phyloP scores from a whole-genome alignment of 176 grass and related monocot species.

The Alloteropsis semialata region DNA sequence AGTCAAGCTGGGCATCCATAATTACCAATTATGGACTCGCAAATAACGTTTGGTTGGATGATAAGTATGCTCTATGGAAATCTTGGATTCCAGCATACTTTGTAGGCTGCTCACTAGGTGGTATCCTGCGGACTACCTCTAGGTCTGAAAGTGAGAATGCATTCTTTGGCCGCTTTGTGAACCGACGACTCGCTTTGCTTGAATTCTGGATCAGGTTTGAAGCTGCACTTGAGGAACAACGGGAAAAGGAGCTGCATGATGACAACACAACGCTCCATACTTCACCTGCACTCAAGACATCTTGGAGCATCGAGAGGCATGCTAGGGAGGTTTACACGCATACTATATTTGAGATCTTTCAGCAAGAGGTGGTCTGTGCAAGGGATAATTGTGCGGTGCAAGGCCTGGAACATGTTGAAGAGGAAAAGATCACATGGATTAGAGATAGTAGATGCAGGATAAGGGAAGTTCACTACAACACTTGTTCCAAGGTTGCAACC shows the following conservation, averaged over 20 bases:
- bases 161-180: background rate
- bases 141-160: background rate
- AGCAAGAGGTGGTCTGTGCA: background rate
- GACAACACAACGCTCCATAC: background rate
- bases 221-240: background rate
- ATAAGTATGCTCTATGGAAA: background rate
- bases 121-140: background rate
- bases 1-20: background rate
- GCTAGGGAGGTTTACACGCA: background rate
- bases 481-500: background rate
- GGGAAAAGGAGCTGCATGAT: background rate
- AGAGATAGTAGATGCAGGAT: background rate
- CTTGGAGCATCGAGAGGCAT: constrained; percentile 1
- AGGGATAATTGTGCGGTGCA: background rate
- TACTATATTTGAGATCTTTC: background rate
- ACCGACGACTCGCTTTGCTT: background rate
- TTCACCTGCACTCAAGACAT: background rate
- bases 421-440: background rate
- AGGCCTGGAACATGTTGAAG: background rate
- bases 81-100: constrained; percentile 1
- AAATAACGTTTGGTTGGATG: background rate
- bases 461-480: background rate
- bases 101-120: background rate
- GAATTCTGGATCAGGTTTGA: constrained; percentile 7
- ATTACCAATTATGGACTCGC: background rate